Evolutionary conservation across 176 grass and related monocot species (phyloP), one percentile per base, ranked within the genome.

Genomic region (Puya raimondii): DNA sequence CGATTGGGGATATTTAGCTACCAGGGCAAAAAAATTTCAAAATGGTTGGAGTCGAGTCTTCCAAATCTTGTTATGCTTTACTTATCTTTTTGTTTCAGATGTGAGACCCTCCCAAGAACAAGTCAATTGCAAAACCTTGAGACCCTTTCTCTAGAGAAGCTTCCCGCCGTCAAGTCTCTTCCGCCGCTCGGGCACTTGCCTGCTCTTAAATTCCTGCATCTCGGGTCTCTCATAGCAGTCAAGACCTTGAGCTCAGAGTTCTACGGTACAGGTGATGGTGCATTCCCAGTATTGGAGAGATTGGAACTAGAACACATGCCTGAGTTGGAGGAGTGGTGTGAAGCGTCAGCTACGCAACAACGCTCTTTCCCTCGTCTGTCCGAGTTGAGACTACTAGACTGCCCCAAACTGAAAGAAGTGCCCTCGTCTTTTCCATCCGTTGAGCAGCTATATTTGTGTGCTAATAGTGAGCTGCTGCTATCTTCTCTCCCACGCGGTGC

Each of bases 341-440:
- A 10, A 21, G 21, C 47, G 13, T 47, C n/a, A 5, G 33, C 33
- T 7, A 10, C 14, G 7, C 47, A 17, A 69, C n/a, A 23, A 50
- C n/a, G n/a, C n/a, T 51, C 50, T 48, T 48, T 69, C 51, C 67
- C 67, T 22, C 67, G 48, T 69, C 67, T 69, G 17, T 51, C 67
- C 0, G 13, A 51, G 47, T 13, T 69, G 48, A 0, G 0, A 2
- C 7, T 69, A 50, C 3, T 0, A 12, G 2, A 69, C 4, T 69
- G 67, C 47, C 67, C 67, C 25, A 69, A 69, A 13, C 67, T 69
- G 10, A 50, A 12, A 25, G 67, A 47, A 50, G 48, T 69, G 9
- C 67, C 67, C 14, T 69, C 67, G 3, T 3, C 7, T 49, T 69
- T 68, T 50, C 67, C 42, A 7, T 69, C 18, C 21, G 67, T 69